Evolutionary conservation across 2,329 filamentous ascomycete species (phyloP).

Genomic region (Neofusicoccum ribis): DNA sequence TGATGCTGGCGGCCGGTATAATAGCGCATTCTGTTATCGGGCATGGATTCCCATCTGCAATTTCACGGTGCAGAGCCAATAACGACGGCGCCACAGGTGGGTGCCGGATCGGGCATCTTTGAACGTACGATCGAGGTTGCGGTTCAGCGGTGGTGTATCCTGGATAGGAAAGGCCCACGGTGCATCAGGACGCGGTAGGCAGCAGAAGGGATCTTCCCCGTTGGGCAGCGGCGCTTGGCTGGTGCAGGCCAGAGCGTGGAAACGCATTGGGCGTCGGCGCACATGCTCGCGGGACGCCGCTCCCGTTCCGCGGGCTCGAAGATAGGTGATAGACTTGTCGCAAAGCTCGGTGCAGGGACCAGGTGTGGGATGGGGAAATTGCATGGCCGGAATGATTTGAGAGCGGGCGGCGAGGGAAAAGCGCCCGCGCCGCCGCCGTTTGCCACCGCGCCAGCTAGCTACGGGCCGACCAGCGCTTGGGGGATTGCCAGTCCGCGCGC

Average conservation of each 20-base stretch:
- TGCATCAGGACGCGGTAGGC: not conserved
- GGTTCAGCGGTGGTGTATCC: not conserved
- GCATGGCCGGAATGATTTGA: constrained; percentile 4
- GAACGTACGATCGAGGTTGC: not conserved
- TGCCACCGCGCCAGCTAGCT: constrained; percentile 12
- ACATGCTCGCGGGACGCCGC: constrained; percentile 6
- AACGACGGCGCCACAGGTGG: not conserved
- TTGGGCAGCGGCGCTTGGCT: constrained; percentile 1
- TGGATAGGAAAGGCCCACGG: not conserved
- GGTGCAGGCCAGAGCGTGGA: not conserved
- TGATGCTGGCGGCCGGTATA: not conserved
- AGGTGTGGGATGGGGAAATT: constrained; percentile 6
- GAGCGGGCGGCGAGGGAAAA: not conserved
- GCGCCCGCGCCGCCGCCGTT: constrained; percentile 1
- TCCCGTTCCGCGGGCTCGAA: constrained; percentile 8
- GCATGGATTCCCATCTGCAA: constrained; percentile 10
- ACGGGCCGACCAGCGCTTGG: constrained; percentile 13
- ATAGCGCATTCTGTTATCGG: constrained; percentile 1
- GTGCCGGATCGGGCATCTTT: not conserved
- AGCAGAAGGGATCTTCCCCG: constrained; percentile 6
- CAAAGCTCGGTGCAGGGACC: not conserved
- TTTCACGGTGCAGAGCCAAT: not conserved
- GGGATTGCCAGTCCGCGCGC: constrained; percentile 15
- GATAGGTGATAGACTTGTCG: not conserved
- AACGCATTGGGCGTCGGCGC: not conserved